Evolutionary conservation across 441 rosid species (phyloP).

Genomic region (Gossypium gossypioides): DNA sequence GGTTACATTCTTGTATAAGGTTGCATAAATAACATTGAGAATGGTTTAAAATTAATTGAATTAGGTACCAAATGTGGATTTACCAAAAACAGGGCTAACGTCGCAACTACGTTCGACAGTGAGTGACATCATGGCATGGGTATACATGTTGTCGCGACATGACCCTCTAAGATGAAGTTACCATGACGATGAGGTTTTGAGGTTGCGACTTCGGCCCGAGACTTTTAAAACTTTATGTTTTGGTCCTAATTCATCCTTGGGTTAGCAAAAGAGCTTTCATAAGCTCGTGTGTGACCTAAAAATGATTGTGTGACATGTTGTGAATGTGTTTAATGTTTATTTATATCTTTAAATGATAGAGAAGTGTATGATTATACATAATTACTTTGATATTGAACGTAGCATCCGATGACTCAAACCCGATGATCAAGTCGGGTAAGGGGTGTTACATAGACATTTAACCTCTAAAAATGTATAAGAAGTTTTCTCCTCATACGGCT

Average conservation of each 20-base stretch:
- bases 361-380: background rate
- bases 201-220: background rate
- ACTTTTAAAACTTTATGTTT: background rate
- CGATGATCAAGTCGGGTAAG: no score
- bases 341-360: no score
- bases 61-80: background rate
- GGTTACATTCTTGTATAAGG: background rate
- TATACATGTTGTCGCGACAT: background rate
- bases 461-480: no score
- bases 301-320: background rate
- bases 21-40: background rate
- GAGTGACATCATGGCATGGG: background rate
- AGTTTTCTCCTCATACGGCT: no score
- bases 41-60: background rate
- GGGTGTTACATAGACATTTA: no score
- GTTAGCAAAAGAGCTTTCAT: background rate
- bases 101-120: background rate
- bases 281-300: background rate
- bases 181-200: background rate
- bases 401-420: no score
- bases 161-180: background rate
- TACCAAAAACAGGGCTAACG: background rate
- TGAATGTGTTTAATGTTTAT: background rate
- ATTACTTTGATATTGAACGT: no score
- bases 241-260: background rate